Base-by-base conservation (phyloP, 345 rosid genomes). In the Populus davidiana region DNA sequence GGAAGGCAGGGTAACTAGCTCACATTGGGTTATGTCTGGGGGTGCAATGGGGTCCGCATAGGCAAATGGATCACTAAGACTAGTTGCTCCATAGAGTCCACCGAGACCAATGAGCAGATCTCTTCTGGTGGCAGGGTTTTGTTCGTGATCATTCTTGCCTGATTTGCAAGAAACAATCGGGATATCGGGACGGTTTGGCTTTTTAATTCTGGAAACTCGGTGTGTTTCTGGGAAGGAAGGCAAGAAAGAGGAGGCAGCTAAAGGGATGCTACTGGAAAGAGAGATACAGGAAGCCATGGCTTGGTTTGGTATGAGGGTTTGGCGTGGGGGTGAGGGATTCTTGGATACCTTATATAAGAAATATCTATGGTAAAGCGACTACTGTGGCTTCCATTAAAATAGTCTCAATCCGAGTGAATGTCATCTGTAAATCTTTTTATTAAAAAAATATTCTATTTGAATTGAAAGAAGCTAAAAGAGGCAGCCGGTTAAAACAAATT, bases 51-150 rank as follows among this genome's bases (percentile, higher is more conserved):
- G 90, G 2, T 80, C 76, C 0, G 88, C 88, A 0, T 80, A 52
- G 23, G 89, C 90, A 3, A 77, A 64, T 8, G 82, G 83, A 2
- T 81, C 79, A 11, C 62, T 61, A 6, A 86, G 63, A 35, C 80
- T 76, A 11, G 86, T 41, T 52, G 72, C 90, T 81, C 89, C 87
- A 33, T 81, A 88, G 1, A 91, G 78, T 23, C 91, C 94, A 10
- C 92, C 90, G 1, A 89, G 78, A 23, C 90, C 89, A 25, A 90
- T 23, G 33, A 88, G 90, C 38, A 88, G 74, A 33, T 91, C 86
- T 67, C 94, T 86, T 81, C 92, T 83, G 21, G 76, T 39, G 7
- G 21, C 36, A 11, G 73, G 84, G 73, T 80, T 75, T 54, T 72
- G 62, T 21, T 77, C 72, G 59, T 69, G 59, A 38, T 71, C 70